Evolutionary conservation across 2,329 filamentous ascomycete species (phyloP).

Genomic region (Ophiostoma piceae): DNA sequence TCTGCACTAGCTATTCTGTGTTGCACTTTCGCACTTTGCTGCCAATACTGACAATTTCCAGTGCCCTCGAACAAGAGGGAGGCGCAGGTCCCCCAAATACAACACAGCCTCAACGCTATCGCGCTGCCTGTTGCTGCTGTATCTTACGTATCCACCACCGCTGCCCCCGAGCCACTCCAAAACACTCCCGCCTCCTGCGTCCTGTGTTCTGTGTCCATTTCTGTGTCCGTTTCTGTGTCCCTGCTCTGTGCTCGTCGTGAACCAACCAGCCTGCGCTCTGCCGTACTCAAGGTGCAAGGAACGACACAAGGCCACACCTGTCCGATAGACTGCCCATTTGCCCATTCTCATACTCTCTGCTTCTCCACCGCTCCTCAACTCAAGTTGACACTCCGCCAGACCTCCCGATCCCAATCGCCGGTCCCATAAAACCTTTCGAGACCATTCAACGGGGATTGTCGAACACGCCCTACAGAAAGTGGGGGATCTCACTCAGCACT

Average conservation of each 20-base stretch:
- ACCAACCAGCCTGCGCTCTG: background rate
- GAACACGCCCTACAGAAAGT: conserved; percentile 20
- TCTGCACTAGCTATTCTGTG: background rate
- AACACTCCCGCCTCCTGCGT: conserved; percentile 5
- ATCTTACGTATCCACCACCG: conserved; percentile 14
- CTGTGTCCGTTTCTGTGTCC: background rate
- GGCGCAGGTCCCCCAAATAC: conserved; percentile 20
- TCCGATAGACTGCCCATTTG: background rate
- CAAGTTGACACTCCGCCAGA: background rate
- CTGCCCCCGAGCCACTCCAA: conserved; percentile 10
- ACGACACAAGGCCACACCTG: background rate
- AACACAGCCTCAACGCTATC: conserved; percentile 28
- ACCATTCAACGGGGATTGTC: conserved; percentile 12
- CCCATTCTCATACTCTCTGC: background rate
- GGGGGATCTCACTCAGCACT: conserved; percentile 15
- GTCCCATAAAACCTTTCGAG: background rate
- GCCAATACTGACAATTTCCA: background rate
- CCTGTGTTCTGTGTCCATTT: background rate
- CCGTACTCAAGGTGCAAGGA: background rate
- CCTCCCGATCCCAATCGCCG: background rate
- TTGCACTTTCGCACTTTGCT: background rate
- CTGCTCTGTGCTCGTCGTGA: background rate
- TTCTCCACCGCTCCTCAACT: background rate
- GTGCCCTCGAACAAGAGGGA: conserved; percentile 10
- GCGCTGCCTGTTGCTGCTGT: conserved; percentile 8